Evolutionary conservation across 139 green algal species (phyloP).

Genomic region (Picochlorum sp.): DNA sequence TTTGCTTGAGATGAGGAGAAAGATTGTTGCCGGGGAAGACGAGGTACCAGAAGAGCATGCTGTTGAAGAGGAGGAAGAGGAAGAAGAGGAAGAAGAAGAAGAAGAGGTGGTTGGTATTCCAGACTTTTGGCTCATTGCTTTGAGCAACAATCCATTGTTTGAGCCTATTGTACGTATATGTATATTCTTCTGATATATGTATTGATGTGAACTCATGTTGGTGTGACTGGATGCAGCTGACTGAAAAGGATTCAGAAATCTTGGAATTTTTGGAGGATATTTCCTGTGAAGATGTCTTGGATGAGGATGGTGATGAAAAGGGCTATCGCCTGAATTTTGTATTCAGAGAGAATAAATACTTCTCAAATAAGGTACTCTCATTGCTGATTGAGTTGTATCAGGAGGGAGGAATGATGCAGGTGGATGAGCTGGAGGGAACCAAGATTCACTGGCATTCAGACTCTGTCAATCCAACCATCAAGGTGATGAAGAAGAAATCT

Average conservation of each 20-base stretch:
- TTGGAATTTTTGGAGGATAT: conserved; percentile 76
- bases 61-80: not conserved
- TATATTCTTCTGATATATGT: not conserved
- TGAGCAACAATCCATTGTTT: conserved; percentile 57
- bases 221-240: conserved; percentile 24
- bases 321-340: conserved; percentile 61
- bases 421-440: conserved; percentile 39
- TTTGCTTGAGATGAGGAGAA: conserved; percentile 40
- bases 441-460: conserved; percentile 82
- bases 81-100: not conserved
- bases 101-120: conserved; percentile 54
- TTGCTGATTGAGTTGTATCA: conserved; percentile 52
- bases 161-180: conserved; percentile 1
- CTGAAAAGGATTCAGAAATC: conserved; percentile 82
- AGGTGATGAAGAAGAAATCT: conserved; percentile 95
- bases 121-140: conserved; percentile 75
- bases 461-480: conserved; percentile 80
- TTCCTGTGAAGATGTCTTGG: conserved; percentile 22
- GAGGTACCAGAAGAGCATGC: conserved; percentile 43
- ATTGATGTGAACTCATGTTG: conserved; percentile 7
- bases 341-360: conserved; percentile 85
- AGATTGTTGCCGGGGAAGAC: conserved; percentile 54
- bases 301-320: conserved; percentile 26
- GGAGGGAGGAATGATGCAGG: conserved; percentile 48
- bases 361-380: conserved; percentile 55